Evolutionary conservation across 2,329 filamentous ascomycete species (phyloP), one percentile per base, ranked within the genome.

Genomic region (Westerdykella ornata): DNA sequence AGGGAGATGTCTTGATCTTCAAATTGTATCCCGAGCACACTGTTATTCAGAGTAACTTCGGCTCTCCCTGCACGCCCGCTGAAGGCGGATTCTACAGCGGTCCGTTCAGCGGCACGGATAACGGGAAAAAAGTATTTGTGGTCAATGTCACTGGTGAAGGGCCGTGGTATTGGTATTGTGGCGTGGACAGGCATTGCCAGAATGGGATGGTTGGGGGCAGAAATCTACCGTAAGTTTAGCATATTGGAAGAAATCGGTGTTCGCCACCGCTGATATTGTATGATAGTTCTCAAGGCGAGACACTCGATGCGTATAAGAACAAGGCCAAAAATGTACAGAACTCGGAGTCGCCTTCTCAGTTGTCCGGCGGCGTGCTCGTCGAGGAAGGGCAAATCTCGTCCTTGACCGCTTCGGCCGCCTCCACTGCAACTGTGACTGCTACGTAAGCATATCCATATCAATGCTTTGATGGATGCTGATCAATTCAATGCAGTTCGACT

Each of bases 121-220:
- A 41, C 8, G 52, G 53, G 4, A 43, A 48, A 7, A 49, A 43
- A 45, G 53, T 46, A 28, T 60, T 59, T 29, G 52, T 57, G 2
- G 47, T 56, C 2, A 55, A 56, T 19, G 49, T 57, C 14, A 57
- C 49, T 4, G 46, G 33, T 12, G 38, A 45, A 4, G 45, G 54
- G 14, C 52, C 54, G 3, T 47, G 55, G 19, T 60, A 50, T 33
- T 60, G 43, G 33, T 60, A 53, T 43, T 60, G 57, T 37, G 35
- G 46, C 12, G 43, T 51, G 6, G 34, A 34, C 16, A 41, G 29
- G 30, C 55, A 59, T 45, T 60, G 57, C 42, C 48, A 53, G 43
- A 39, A 34, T 33, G 54, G 54, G 3, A 57, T 57, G 51, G 54
- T 55, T 17, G 54, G 52, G 8, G 52, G 46, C 0, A 47, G 48